A percentile compares a stretch with the other conserved stretches of the same genome.
These are phyloP conservation scores for Penicillium argentinense DNA, from an alignment of 495 filamentous ascomycete species.

Conservation along the genomic window DNA sequence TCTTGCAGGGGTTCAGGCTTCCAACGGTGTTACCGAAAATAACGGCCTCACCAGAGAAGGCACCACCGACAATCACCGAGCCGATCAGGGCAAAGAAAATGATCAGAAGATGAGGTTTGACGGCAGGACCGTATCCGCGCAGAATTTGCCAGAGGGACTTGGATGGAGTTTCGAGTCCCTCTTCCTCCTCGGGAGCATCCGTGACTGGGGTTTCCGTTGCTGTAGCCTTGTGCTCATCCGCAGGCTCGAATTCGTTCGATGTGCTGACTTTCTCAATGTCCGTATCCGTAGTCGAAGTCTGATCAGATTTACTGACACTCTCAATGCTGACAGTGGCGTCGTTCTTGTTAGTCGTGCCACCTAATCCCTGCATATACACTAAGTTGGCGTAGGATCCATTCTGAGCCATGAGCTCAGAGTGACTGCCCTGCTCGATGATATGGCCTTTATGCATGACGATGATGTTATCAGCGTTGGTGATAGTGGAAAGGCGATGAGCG, in stretches of 20 bases:
- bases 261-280: constrained; percentile 24
- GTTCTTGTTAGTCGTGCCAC: constrained; percentile 22
- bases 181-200: constrained; percentile 20
- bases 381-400: constrained; percentile 48
- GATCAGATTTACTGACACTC: constrained; percentile 26
- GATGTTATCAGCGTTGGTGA: constrained; percentile 65
- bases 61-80: constrained; percentile 44
- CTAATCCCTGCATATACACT: constrained; percentile 41
- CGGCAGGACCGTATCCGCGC: constrained; percentile 31
- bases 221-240: constrained; percentile 19
- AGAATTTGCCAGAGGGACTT: constrained; percentile 34
- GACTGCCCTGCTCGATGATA: constrained; percentile 56
- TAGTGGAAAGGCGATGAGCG: constrained; percentile 49
- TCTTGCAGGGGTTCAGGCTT: constrained; percentile 44
- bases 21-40: constrained; percentile 55
- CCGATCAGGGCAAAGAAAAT: constrained; percentile 39
- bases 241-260: constrained; percentile 11
- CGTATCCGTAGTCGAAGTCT: constrained; percentile 21
- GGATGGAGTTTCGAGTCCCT: constrained; percentile 29
- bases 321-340: constrained; percentile 19
- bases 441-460: constrained; percentile 57
- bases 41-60: constrained; percentile 51
- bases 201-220: constrained; percentile 12
- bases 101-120: constrained; percentile 39
- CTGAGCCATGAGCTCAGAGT: constrained; percentile 39